Percentiles rank a stretch among this genome's conserved stretches.
phyloP scores from a whole-genome alignment of 148 eudicot species.

The Pharnaceum exiguum region DNA sequence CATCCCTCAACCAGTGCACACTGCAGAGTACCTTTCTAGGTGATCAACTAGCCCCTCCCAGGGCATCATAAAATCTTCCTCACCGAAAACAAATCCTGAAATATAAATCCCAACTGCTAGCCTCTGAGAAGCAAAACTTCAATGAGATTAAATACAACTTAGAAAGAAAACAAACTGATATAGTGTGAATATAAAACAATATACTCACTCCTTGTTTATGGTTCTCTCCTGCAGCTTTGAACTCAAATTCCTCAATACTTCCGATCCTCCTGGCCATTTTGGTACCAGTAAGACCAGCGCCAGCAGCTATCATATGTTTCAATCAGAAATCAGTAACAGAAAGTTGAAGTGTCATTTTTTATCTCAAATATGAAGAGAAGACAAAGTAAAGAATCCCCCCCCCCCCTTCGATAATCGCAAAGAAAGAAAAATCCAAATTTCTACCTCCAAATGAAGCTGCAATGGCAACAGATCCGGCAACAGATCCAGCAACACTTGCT shows the following conservation, averaged over 20 bases:
- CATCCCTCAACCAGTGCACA: background rate
- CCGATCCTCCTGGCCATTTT: conserved; percentile 97
- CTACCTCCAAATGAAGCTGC: conserved; percentile 99
- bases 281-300: conserved; percentile 93
- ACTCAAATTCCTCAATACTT: conserved; percentile 87
- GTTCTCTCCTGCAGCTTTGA: conserved; percentile 78
- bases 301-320: conserved; percentile 62
- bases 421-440: background rate
- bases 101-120: conserved; percentile 83
- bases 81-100: conserved; percentile 89
- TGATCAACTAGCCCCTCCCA: conserved; percentile 84
- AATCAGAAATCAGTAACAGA: no score
- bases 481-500: conserved; percentile 94
- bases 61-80: conserved; percentile 76
- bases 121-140: conserved; percentile 53
- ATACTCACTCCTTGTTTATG: conserved; percentile 92
- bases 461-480: conserved; percentile 96
- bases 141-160: background rate
- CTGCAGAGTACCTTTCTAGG: conserved; percentile 67
- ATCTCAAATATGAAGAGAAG: no score
- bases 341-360: no score
- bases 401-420: background rate
- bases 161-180: background rate
- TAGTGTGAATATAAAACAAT: background rate
- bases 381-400: background rate